Evolutionary conservation across 371 early-diverging fungal genomes (phyloP).

Genomic region (Mortierella sp.): DNA sequence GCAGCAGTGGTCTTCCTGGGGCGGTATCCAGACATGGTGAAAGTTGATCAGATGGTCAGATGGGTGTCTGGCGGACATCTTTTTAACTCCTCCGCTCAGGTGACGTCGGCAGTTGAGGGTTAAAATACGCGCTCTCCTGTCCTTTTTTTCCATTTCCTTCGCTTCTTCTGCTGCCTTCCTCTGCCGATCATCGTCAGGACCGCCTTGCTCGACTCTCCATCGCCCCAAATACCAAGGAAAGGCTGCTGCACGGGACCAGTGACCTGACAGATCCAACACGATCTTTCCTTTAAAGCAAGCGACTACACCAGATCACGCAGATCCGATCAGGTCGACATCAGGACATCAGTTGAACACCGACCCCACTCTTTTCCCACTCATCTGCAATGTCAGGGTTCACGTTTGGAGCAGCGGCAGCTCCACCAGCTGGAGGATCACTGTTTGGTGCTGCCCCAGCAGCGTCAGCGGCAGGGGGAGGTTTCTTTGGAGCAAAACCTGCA

Average conservation of each 20-base stretch:
- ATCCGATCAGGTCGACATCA: no score
- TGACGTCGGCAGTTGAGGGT: no score
- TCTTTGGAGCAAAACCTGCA: conserved; percentile 13
- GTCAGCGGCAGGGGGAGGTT: conserved; percentile 1
- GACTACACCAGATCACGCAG: no score
- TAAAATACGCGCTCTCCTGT: no score
- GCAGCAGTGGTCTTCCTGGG: conserved; percentile 49
- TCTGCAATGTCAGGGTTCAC: conserved; percentile 38
- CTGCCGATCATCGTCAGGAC: no score
- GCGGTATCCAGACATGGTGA: conserved; percentile 43
- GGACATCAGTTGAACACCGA: no score
- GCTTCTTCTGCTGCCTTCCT: no score
- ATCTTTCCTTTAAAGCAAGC: no score
- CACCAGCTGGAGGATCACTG: conserved; percentile 24
- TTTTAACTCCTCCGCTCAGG: no score
- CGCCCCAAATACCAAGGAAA: conserved; percentile 4
- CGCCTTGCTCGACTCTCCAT: background rate
- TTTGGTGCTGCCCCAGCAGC: conserved; percentile 40
- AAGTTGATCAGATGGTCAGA: no score
- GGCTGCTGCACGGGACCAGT: background rate
- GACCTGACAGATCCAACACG: no score
- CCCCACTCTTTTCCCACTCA: background rate
- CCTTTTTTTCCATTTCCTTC: conserved; percentile 3
- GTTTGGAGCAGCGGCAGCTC: conserved; percentile 46
- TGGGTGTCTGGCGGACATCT: no score